Conservation (phyloP, 2,329 filamentous ascomycete species). For the Stachybotrys echinatus region DNA sequence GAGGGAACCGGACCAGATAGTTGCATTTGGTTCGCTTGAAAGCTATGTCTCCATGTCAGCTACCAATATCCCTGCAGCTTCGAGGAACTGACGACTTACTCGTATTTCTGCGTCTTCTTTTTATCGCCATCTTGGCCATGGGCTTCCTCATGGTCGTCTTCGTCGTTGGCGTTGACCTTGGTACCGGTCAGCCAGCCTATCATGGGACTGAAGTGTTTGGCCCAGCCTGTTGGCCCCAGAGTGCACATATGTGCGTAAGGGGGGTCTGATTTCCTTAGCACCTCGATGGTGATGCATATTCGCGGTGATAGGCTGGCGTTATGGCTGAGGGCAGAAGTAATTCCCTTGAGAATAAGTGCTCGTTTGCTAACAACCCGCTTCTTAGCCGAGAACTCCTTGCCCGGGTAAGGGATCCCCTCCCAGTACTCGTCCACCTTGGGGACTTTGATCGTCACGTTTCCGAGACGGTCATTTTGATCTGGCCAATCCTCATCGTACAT, state of each 20-base stretch:
- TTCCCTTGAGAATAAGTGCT: slow-evolving; percentile 69
- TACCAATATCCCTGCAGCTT: background rate
- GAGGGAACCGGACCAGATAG: slow-evolving; percentile 76
- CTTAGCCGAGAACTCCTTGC: slow-evolving; percentile 63
- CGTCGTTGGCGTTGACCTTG: slow-evolving; percentile 58
- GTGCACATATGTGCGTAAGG: slow-evolving; percentile 72
- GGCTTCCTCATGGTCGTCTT: slow-evolving; percentile 29
- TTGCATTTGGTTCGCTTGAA: slow-evolving; percentile 90
- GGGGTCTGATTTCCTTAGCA: slow-evolving; percentile 70
- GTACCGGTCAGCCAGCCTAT: slow-evolving; percentile 76
- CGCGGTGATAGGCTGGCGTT: slow-evolving; percentile 63
- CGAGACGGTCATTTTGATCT: slow-evolving; percentile 81
- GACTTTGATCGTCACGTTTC: slow-evolving; percentile 72
- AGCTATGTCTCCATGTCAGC: slow-evolving; percentile 45
- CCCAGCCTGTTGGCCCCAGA: slow-evolving; percentile 68
- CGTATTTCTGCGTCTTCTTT: slow-evolving; percentile 64
- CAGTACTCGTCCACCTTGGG: slow-evolving; percentile 57
- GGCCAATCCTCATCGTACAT: slow-evolving; percentile 87
- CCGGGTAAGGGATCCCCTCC: slow-evolving; percentile 58
- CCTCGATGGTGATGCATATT: slow-evolving; percentile 67
- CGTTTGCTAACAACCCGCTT: slow-evolving; percentile 84
- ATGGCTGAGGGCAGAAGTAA: slow-evolving; percentile 57
- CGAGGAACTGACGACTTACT: slow-evolving; percentile 45
- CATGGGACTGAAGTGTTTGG: slow-evolving; percentile 83
- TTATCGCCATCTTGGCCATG: slow-evolving; percentile 10